Evolutionary conservation across 805 yeast species (phyloP), one percentile per base, ranked within the genome.

Genomic region (Zygosaccharomyces rouxii): DNA sequence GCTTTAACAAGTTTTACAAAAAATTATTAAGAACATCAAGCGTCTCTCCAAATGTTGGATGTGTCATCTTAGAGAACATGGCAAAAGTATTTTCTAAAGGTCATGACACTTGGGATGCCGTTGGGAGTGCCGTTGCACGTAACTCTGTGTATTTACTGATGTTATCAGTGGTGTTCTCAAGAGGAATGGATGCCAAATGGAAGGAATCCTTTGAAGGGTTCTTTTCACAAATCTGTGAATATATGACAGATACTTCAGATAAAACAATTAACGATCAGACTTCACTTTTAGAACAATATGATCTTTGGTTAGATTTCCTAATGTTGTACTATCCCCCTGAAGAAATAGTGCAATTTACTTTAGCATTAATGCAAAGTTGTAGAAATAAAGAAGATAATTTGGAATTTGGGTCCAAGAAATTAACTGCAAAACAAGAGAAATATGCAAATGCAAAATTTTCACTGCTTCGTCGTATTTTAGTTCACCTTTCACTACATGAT

Each of bases 81-180:
- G 66, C 79, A 2, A 68, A 66, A 9, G 67, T 76, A 41, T 79
- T 81, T 55, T 58, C 69, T 10, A 71, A 72, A 31, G 81, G 81
- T 13, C 72, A 71, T 35, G 64, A 71, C 2, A 78, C 73, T 42
- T 83, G 89, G 89, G 79, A 72, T 60, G 73, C 80, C 31, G 71
- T 78, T 40, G 82, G 86, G 3, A 72, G 88, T 59, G 78, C 86
- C 0, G 66, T 81, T 35, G 83, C 88, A 56, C 75, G 89, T 44
- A 72, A 79, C 7, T 72, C 80, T 16, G 72, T 80, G 3, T 67
- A 80, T 41, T 57, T 84, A 37, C 60, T 83, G 45, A 75, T 74
- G 50, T 48, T 77, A 5, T 65, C 79, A 1, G 60, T 67, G 3
- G 39, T 66, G 25, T 40, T 69, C 6, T 56, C 63, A 2, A 50